Base-by-base conservation (phyloP, 257 asterid species). In the Solanum corneliomulleri region DNA sequence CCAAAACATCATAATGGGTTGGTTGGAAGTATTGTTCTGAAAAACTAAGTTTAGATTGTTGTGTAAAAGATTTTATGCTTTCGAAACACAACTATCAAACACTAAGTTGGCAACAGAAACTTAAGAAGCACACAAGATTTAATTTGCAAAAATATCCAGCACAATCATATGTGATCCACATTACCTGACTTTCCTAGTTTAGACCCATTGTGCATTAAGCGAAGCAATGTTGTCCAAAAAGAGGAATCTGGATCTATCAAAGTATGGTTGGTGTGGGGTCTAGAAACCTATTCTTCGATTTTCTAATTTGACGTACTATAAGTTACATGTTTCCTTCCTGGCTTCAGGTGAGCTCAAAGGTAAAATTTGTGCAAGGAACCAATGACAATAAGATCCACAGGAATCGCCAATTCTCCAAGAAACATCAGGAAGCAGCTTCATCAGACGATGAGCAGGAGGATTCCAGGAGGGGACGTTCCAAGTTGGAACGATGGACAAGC, bases 401-500 rank as follows among this genome's bases (percentile, higher is more conserved):
- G 60, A 89, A 89, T 86, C 93, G 88, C 62, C 94, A 72, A 68
- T 78, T 92, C 75, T 90, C 93, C 70, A 91, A 87, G 87, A 94
- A 92, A 88, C 92, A 89, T 8, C 89, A 89, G 85, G 95, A 91
- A 35, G 98, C 93, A 56, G 93, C 90, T 81, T 91, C 94, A 82
- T 92, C 95, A 16, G 99, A 94, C 9, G 98, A 96, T 3, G 97
- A 94, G 86, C 92, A 87, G 81, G 72, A 88, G 69, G 92, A 69
- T 37, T 92, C 97, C 11, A 93, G 89, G 91, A 93, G 90, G 88
- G 99, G 98, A 42, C 99, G 97, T 62, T 95, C 99, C 86, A 96
- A 96, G 92, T 86, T 96, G 82, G 99, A 96, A 88, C 91, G 98
- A 27, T 96, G 99, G 98, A 88, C 96, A 12, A 96, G 98, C 92